phyloP scores from a whole-genome alignment of 768 basidiomycete species.

The Asterophora parasitica region DNA sequence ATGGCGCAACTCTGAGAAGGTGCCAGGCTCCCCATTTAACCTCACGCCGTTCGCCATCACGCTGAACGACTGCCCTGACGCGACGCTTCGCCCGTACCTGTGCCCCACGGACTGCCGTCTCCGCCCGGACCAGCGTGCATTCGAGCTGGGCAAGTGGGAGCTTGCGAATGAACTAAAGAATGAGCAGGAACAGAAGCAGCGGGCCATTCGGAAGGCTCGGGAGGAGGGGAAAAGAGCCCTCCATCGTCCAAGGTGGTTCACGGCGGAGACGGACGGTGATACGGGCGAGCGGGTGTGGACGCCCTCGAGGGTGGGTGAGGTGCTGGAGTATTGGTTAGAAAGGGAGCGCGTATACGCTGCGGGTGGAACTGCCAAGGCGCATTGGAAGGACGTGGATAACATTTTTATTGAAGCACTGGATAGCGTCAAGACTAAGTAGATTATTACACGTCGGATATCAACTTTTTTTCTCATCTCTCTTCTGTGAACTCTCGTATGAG shows the following conservation, averaged over 20 bases:
- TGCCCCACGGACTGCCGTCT: conserved; percentile 91
- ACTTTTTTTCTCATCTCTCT: not conserved
- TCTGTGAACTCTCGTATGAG: not conserved
- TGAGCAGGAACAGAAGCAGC: conserved; percentile 80
- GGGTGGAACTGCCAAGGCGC: conserved; percentile 30
- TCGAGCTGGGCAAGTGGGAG: conserved; percentile 85
- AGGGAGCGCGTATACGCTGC: conserved; percentile 53
- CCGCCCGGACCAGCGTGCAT: conserved; percentile 90
- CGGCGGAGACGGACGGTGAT: conserved; percentile 76
- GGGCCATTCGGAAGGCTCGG: conserved; percentile 62
- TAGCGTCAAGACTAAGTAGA: conserved; percentile 3
- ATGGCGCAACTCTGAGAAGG: conserved; percentile 91
- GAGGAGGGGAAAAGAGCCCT: conserved; percentile 70
- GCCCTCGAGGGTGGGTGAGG: conserved; percentile 47
- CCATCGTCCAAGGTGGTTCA: conserved; percentile 87
- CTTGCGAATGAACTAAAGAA: conserved; percentile 76
- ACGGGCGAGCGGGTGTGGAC: conserved; percentile 88
- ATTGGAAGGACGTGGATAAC: conserved; percentile 68
- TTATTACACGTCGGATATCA: not conserved
- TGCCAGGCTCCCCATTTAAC: conserved; percentile 79
- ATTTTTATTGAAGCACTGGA: conserved; percentile 76
- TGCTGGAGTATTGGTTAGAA: conserved; percentile 81
- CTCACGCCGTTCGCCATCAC: conserved; percentile 93
- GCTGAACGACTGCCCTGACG: conserved; percentile 79
- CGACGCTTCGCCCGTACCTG: conserved; percentile 64